Percentiles rank a stretch among this genome's conserved stretches.
Evolutionary conservation across 805 yeast species (phyloP).

Genomic region (Torulaspora maleeae): DNA sequence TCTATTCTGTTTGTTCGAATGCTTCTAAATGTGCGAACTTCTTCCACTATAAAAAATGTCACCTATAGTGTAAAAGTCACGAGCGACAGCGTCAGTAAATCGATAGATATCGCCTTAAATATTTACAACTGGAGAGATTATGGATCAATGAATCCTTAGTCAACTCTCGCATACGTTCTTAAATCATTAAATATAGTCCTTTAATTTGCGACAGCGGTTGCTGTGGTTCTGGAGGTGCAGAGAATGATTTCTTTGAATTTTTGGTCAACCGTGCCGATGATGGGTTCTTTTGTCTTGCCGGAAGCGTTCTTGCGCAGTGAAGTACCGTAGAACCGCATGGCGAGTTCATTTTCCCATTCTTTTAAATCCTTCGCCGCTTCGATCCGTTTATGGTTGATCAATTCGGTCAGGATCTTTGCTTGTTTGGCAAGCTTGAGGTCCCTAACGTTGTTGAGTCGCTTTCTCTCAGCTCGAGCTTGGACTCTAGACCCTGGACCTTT

Average conservation of each 20-base stretch:
- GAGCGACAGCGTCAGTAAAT: background rate
- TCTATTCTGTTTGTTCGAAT: background rate
- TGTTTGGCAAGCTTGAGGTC: constrained; percentile 26
- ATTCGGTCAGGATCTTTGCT: constrained; percentile 24
- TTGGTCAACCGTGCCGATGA: constrained; percentile 31
- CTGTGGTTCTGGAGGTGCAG: constrained; percentile 13
- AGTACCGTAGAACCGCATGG: constrained; percentile 23
- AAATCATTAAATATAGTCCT: background rate
- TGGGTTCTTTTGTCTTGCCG: constrained; percentile 27
- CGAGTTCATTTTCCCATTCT: constrained; percentile 28
- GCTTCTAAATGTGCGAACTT: background rate
- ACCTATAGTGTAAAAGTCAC: background rate
- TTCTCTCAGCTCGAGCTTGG: constrained; percentile 24
- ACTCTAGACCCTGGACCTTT: constrained; percentile 23
- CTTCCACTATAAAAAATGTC: background rate
- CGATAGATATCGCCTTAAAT: background rate
- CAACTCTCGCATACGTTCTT: no score
- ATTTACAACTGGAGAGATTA: background rate
- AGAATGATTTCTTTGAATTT: constrained; percentile 28
- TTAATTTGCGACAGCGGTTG: constrained; percentile 10
- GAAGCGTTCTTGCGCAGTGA: constrained; percentile 27
- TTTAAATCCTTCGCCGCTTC: constrained; percentile 22
- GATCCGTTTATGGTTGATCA: constrained; percentile 24
- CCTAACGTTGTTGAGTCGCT: constrained; percentile 17
- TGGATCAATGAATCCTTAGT: background rate